Base-by-base conservation (phyloP, 148 eudicot genomes). In the Dysphania ambrosioides region DNA sequence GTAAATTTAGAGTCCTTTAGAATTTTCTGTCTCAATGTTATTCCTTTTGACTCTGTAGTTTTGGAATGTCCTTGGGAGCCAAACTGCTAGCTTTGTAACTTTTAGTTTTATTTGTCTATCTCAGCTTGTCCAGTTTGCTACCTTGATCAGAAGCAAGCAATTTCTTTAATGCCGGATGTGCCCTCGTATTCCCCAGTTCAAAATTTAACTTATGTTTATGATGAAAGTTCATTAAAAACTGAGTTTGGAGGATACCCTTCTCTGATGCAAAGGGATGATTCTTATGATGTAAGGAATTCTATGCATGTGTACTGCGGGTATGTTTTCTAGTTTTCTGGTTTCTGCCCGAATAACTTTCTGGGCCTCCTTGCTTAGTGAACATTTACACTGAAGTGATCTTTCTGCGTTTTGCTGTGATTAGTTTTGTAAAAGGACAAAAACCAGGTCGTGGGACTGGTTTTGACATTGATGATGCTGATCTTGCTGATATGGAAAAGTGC, bases 231-330 rank as follows among this genome's bases (percentile, higher is more conserved):
- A 42, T 83, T 82, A 23, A 88, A 76, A 86, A 84, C 90, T 66
- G 97, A 96, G 85, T 96, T 96, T 82, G 99, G 99, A 79, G 99
- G 99, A 59, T 90, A 96, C 80, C 97, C 97, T 79, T 90, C 99
- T 75, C 74, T 96, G 70, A 72, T 72, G 80, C 97, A 90, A 82
- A 92, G 99, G 85, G 83, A 69, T 75, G 93, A 92, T 81, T 92
- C 97, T 11, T 90, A 87, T 82, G 86, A 96, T 78, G 76, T 92
- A 75, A 88, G 85, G 78, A 97, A 96, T 80, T 88, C 97, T 12
- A 92, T 96, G 99, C 87, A 74, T 77, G 90, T 96, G 75, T 97
- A 89, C 56, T 96, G 99, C 72, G 99, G 99, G 99, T 96, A 90
- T 64, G 87, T 61, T 77, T 36, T 65, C 53, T 57, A 58, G 26